phyloP scores from a whole-genome alignment of 768 basidiomycete species.

The Suillus subaureus region DNA sequence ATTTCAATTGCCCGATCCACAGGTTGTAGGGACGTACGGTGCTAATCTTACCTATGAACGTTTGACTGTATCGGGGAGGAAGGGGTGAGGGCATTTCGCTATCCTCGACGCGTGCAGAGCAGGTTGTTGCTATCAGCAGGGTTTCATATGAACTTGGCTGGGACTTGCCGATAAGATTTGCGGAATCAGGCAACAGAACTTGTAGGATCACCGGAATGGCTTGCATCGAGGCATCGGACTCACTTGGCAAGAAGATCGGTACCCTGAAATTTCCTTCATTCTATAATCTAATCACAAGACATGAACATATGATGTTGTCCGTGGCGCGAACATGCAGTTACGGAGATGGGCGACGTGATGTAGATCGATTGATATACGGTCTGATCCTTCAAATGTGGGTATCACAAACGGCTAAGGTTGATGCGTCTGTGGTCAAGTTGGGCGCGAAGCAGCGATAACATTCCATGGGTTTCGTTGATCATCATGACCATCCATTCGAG shows the following conservation, averaged over 20 bases:
- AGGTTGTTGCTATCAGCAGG: background rate
- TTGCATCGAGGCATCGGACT: constrained; percentile 4
- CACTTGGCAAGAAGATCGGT: background rate
- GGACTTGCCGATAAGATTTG: constrained; percentile 3
- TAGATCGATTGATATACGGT: constrained; percentile 14
- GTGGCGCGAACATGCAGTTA: constrained; percentile 13
- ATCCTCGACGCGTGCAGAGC: constrained; percentile 5
- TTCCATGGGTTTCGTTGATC: constrained; percentile 15
- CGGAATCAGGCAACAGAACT: constrained; percentile 3
- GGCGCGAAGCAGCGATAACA: constrained; percentile 12
- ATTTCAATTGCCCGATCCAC: constrained; percentile 15
- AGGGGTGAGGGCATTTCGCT: constrained; percentile 7
- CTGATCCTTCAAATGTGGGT: constrained; percentile 18
- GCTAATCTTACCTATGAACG: constrained; percentile 5
- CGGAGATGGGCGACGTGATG: constrained; percentile 17
- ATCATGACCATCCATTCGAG: constrained; percentile 43
- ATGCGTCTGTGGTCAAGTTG: constrained; percentile 3
- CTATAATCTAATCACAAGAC: constrained; percentile 9
- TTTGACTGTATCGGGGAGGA: background rate
- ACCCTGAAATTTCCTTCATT: constrained; percentile 3
- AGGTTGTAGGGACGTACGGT: background rate
- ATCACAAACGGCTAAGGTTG: constrained; percentile 4
- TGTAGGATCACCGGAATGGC: constrained; percentile 1
- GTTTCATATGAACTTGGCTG: background rate
- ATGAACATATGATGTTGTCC: constrained; percentile 7